These are phyloP conservation scores for Penicillium sp. DNA, from an alignment of 2,329 filamentous ascomycete species.

Conservation along the genomic window DNA sequence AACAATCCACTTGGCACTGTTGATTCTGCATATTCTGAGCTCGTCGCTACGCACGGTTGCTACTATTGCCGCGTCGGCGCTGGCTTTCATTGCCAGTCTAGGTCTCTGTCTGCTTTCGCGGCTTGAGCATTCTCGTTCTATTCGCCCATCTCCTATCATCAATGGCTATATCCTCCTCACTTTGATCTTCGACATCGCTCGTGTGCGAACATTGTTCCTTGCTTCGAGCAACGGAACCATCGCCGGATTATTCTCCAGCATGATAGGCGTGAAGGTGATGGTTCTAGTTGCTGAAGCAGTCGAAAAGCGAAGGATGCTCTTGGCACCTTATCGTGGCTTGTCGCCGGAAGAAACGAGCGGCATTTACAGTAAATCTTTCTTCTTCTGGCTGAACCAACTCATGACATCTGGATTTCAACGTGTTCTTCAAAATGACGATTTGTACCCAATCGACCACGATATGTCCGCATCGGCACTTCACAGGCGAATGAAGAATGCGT, in stretches of 20 bases:
- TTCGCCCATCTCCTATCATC: slow-evolving; percentile 7
- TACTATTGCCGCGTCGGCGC: background rate
- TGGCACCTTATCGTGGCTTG: slow-evolving; percentile 33
- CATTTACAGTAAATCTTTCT: slow-evolving; percentile 45
- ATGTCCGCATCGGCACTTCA: background rate
- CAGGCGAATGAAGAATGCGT: background rate
- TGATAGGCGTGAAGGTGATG: slow-evolving; percentile 40
- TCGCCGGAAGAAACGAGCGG: slow-evolving; percentile 53
- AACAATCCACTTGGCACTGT: background rate
- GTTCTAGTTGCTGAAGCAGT: slow-evolving; percentile 44
- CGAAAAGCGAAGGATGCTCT: slow-evolving; percentile 40
- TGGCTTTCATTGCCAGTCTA: background rate
- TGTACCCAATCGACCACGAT: slow-evolving; percentile 1
- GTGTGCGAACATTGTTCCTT: background rate
- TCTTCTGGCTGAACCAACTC: slow-evolving; percentile 53
- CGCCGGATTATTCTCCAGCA: background rate
- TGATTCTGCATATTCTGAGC: background rate
- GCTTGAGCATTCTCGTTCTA: slow-evolving; percentile 5
- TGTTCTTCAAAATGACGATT: background rate
- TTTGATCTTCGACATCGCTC: slow-evolving; percentile 6
- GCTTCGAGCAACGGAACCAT: background rate
- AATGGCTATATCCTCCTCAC: slow-evolving; percentile 6
- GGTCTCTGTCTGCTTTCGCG: slow-evolving; percentile 3
- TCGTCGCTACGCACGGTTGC: background rate
- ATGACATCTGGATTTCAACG: slow-evolving; percentile 44